phyloP scores from a whole-genome alignment of 192 early-diverging fungal genomes.

The Gryganskiella cystojenkinii region DNA sequence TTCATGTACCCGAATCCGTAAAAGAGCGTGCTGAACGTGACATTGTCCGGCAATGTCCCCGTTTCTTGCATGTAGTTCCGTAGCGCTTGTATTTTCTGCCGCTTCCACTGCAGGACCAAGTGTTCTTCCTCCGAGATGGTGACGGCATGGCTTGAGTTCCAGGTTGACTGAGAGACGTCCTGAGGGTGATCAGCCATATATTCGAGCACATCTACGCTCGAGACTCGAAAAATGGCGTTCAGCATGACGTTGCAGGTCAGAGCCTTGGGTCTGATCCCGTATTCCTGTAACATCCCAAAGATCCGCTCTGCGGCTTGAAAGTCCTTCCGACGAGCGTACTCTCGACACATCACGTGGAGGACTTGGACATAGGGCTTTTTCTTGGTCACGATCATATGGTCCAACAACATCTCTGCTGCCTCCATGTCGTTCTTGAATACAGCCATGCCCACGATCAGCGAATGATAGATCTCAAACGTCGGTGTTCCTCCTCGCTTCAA shows the following conservation, averaged over 20 bases:
- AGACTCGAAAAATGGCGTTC: slow-evolving; percentile 27
- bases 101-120: slow-evolving; percentile 9
- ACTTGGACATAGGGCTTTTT: slow-evolving; percentile 41
- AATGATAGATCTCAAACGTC: slow-evolving; percentile 43
- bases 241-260: slow-evolving; percentile 44
- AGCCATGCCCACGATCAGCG: slow-evolving; percentile 29
- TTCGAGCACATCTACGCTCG: slow-evolving; percentile 16
- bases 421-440: slow-evolving; percentile 51
- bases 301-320: slow-evolving; percentile 35
- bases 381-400: slow-evolving; percentile 44
- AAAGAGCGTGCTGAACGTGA: slow-evolving; percentile 29
- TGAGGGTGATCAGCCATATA: slow-evolving; percentile 1
- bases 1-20: slow-evolving; percentile 41
- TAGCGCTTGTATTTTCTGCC: slow-evolving; percentile 15
- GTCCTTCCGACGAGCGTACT: slow-evolving; percentile 27
- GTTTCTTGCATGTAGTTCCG: slow-evolving; percentile 23
- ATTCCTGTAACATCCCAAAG: slow-evolving; percentile 39
- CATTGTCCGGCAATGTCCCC: slow-evolving; percentile 6
- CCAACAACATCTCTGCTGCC: slow-evolving; percentile 40
- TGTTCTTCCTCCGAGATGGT: neutral
- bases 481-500: slow-evolving; percentile 30
- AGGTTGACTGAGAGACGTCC: neutral
- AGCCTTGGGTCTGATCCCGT: slow-evolving; percentile 28
- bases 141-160: neutral
- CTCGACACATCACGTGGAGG: slow-evolving; percentile 42